Conservation (phyloP, 129 eudicot species). For the Lonicera japonica region DNA sequence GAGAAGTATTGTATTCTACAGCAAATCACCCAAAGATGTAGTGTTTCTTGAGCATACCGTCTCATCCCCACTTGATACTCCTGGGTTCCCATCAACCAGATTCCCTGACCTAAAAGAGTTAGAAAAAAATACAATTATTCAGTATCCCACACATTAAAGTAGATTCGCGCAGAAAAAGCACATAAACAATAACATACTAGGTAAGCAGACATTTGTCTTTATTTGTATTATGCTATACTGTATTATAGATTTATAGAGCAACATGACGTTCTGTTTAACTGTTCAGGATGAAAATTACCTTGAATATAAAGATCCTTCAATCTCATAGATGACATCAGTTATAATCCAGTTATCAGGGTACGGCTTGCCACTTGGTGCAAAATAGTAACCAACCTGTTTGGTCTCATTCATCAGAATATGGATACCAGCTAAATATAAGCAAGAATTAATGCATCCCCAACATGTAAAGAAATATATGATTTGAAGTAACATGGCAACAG, state of each 20-base stretch:
- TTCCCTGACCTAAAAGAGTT: slow-evolving; percentile 66
- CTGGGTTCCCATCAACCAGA: slow-evolving; percentile 84
- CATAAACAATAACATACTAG: not conserved
- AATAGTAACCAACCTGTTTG: slow-evolving; percentile 90
- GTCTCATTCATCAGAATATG: slow-evolving; percentile 5
- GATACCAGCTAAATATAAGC: slow-evolving; percentile 9
- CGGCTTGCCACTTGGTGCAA: slow-evolving; percentile 98
- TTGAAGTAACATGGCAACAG: not conserved
- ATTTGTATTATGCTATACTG: not conserved
- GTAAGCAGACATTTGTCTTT: not conserved
- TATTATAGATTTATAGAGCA: not conserved
- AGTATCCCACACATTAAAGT: not conserved
- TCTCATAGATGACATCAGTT: slow-evolving; percentile 82
- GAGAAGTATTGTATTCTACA: not conserved
- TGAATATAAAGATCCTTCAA: slow-evolving; percentile 84
- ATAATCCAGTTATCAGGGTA: slow-evolving; percentile 98
- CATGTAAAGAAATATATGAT: not conserved
- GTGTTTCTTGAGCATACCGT: slow-evolving; percentile 47
- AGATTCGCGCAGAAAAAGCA: not conserved
- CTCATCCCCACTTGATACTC: slow-evolving; percentile 86
- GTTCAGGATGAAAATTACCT: slow-evolving; percentile 45
- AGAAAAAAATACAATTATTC: slow-evolving; percentile 1
- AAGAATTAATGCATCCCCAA: not conserved
- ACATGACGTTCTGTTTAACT: not conserved
- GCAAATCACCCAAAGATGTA: not conserved